Evolutionary conservation across 2,329 filamentous ascomycete genomes (phyloP).

Genomic region (Alternaria arbusti): DNA sequence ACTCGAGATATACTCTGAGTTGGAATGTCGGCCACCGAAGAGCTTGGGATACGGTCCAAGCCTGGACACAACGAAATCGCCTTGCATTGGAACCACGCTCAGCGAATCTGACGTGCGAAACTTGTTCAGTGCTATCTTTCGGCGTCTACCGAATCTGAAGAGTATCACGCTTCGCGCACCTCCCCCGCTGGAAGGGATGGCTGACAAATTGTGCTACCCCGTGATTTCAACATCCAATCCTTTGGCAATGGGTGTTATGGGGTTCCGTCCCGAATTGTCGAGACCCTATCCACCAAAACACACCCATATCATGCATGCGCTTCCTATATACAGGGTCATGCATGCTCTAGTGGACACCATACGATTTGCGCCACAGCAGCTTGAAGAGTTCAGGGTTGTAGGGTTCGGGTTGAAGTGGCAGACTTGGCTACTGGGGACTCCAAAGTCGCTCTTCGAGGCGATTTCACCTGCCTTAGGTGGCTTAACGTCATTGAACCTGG

Average conservation of each 20-base stretch:
- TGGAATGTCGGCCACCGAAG: neutral
- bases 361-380: neutral
- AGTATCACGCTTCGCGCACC: constrained; percentile 1
- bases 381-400: neutral
- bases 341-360: neutral
- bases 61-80: neutral
- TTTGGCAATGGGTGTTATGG: neutral
- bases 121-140: neutral
- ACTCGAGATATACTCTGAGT: neutral
- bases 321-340: neutral
- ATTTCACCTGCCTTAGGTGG: neutral
- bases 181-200: neutral
- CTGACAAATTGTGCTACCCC: neutral
- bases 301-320: neutral
- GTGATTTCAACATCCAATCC: neutral
- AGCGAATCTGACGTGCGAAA: neutral
- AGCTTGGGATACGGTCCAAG: neutral
- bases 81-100: neutral
- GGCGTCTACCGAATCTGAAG: neutral
- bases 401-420: constrained; percentile 2
- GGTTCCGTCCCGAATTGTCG: neutral
- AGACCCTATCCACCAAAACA: neutral
- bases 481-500: constrained; percentile 3
- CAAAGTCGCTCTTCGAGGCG: neutral
- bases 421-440: neutral